phyloP scores from a whole-genome alignment of 441 rosid species.

The Arabidopsis hybrid region DNA sequence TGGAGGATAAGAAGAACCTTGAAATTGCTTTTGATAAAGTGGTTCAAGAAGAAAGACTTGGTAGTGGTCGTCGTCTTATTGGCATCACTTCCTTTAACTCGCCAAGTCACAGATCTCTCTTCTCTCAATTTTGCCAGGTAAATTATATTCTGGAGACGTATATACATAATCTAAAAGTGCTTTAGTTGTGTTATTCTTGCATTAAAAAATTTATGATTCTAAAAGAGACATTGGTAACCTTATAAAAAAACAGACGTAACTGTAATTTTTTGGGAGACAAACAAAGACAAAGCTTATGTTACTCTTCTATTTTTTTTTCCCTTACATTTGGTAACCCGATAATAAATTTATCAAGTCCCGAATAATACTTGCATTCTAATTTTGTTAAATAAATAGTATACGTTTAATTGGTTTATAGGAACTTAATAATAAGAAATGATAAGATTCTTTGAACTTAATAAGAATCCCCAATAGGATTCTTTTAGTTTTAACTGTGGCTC shows the following conservation, averaged over 20 bases:
- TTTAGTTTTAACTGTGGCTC: conserved; percentile 21
- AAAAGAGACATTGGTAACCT: conserved; percentile 2
- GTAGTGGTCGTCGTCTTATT: conserved; percentile 29
- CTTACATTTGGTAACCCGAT: too few relatives aligned
- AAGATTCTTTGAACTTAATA: neutral
- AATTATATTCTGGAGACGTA: neutral
- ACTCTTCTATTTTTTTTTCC: too few relatives aligned
- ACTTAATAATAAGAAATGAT: neutral
- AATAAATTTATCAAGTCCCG: too few relatives aligned
- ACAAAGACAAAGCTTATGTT: neutral
- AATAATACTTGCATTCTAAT: neutral
- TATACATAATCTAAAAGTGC: neutral
- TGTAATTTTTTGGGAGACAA: conserved; percentile 8
- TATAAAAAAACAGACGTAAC: neutral
- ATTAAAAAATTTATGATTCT: neutral
- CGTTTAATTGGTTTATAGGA: neutral
- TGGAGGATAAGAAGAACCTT: conserved; percentile 43
- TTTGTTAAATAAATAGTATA: neutral
- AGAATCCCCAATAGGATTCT: conserved; percentile 23
- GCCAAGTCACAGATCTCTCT: conserved; percentile 40
- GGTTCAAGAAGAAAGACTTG: conserved; percentile 28
- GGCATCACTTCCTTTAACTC: conserved; percentile 48
- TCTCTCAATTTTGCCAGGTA: conserved; percentile 58
- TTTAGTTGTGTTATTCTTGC: neutral
- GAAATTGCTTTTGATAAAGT: conserved; percentile 22